phyloP scores from a whole-genome alignment of 176 grass and related monocot genomes.

The Musa acuminata region DNA sequence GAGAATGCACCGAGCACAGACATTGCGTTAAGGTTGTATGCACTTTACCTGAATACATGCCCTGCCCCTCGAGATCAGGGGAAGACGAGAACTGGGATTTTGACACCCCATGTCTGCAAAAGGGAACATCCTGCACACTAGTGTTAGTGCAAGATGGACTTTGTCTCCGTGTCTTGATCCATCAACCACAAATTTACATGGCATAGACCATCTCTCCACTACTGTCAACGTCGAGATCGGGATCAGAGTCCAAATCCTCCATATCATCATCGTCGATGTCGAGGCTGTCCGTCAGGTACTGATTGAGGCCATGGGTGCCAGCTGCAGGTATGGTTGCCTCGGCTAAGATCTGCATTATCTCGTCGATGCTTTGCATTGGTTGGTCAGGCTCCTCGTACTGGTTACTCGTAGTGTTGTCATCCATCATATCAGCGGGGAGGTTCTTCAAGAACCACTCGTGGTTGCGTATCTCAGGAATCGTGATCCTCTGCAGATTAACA shows the following conservation, averaged over 20 bases:
- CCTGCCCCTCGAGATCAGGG: neutral
- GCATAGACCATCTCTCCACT: constrained; percentile 54
- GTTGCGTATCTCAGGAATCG: constrained; percentile 56
- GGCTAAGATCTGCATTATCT: constrained; percentile 66
- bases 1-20: neutral
- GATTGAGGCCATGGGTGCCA: constrained; percentile 23
- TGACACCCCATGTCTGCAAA: neutral
- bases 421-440: constrained; percentile 63
- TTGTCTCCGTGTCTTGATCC: neutral
- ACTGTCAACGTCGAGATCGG: constrained; percentile 47
- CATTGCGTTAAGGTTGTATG: neutral
- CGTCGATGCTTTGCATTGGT: constrained; percentile 60
- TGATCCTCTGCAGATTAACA: constrained; percentile 56
- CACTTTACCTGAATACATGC: neutral
- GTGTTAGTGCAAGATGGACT: neutral
- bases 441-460: constrained; percentile 71
- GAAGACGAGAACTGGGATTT: neutral
- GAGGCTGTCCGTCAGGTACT: constrained; percentile 32
- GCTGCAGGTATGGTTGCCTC: constrained; percentile 54
- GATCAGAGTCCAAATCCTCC: constrained; percentile 74
- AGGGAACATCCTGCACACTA: neutral
- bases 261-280: constrained; percentile 46
- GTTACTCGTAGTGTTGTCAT: constrained; percentile 38
- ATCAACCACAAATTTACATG: constrained; percentile 23
- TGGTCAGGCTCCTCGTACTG: constrained; percentile 67